Evolutionary conservation across 176 grass and related monocot species (phyloP), one percentile per base, ranked within the genome.

Genomic region (Microstegium vimineum): DNA sequence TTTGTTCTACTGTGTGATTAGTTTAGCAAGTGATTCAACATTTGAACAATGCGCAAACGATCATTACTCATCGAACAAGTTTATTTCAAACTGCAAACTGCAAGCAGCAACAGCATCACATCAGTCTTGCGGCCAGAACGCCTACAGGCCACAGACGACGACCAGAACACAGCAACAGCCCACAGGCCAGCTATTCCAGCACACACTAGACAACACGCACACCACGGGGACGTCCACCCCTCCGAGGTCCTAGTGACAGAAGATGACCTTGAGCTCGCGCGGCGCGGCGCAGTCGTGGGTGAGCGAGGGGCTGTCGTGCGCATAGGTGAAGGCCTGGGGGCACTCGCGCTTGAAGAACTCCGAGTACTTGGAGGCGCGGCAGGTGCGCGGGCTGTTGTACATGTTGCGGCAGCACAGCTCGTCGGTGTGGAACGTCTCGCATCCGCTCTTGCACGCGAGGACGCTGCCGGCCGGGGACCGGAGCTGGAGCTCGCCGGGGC

Each of bases 201-300:
- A 62, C 43, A 66, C 32, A 82, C 28, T 36, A 43, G 26, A 31
- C n/a, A 59, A 23, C 54, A 73, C 41, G 60, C 52, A 56, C 74
- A 51, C 31, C 82, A 15, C 28, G 9, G 30, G 20, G 2, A 20
- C 51, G 47, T 45, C 49, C 18, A 25, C 12, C 37, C 22, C 37
- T 6, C n/a, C 12, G 38, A 47, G 22, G 26, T 5, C 14, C 83
- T 91, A 98, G 74, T 98, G 95, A 88, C 95, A 98, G 87, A 98
- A 98, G 92, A 98, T 98, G 83, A 98, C 95, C 84, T 98, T 98
- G 80, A 98, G 92, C 92, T 98, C 95, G 60, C 89, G 84, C 8
- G 95, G 95, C 66, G 90, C 86, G 25, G 87, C n/a, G 84, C 96
- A 93, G 27, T 93, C 36, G 72, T 95, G 96, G 32, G 87, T 93